Conservation (phyloP, 176 grass and related monocot species). For the Stipa capillata region DNA sequence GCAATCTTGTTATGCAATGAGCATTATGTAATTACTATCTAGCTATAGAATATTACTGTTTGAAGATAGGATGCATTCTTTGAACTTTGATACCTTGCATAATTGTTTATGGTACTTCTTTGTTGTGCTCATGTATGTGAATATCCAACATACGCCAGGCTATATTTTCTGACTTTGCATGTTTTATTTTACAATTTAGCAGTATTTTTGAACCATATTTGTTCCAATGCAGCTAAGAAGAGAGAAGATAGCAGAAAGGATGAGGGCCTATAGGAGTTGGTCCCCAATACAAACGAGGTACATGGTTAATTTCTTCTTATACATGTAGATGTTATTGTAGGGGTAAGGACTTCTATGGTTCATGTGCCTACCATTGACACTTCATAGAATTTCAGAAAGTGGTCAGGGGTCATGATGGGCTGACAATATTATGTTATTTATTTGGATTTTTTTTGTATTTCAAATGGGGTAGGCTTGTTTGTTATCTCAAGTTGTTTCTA, state of each 20-base stretch:
- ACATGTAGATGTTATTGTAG: slow-evolving; percentile 9
- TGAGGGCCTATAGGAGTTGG: too few relatives aligned
- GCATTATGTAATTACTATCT: not conserved
- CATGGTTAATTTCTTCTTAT: not conserved
- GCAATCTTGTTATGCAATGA: not conserved
- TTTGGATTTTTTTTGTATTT: not conserved
- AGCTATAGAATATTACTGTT: not conserved
- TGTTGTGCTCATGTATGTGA: not conserved
- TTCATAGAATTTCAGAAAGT: slow-evolving; percentile 24
- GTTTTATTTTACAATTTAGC: slow-evolving; percentile 1
- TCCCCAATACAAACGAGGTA: too few relatives aligned
- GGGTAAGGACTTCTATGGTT: slow-evolving; percentile 3
- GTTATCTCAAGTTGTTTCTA: not conserved
- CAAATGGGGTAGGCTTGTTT: not conserved
- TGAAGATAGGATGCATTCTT: not conserved
- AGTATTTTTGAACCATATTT: slow-evolving; percentile 8
- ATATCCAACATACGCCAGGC: not conserved
- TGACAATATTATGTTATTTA: not conserved
- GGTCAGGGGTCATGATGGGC: slow-evolving; percentile 1
- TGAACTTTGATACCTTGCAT: not conserved
- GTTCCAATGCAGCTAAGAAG: slow-evolving; percentile 60
- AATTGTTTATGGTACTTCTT: not conserved
- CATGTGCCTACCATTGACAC: slow-evolving; percentile 26
- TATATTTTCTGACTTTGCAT: not conserved
- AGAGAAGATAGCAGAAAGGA: too few relatives aligned